These are phyloP conservation scores for Balansia obtecta DNA, from an alignment of 2,329 filamentous ascomycete genomes.

Conservation along the genomic window DNA sequence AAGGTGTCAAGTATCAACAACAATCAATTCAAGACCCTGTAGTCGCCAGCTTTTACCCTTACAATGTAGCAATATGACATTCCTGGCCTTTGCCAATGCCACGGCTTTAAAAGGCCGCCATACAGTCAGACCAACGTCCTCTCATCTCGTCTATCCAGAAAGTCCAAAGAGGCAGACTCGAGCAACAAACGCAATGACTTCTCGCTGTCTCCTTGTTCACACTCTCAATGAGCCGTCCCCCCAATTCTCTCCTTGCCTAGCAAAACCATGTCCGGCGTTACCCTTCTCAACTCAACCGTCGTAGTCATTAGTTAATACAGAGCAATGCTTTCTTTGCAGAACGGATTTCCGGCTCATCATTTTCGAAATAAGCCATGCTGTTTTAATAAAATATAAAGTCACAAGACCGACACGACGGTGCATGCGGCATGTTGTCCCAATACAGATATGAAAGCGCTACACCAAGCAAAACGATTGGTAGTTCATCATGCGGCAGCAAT, in stretches of 20 bases:
- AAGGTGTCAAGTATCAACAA: no score
- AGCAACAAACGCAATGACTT: background rate
- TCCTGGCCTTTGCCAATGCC: background rate
- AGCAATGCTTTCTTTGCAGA: background rate
- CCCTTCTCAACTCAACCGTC: slow-evolving; percentile 8
- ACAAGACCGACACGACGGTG: background rate
- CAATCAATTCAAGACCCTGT: background rate
- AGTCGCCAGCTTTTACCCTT: background rate
- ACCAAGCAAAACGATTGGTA: background rate
- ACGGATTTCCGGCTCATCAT: background rate
- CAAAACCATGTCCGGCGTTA: slow-evolving; percentile 2
- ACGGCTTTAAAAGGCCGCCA: background rate
- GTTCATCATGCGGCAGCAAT: background rate
- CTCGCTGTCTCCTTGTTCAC: slow-evolving; percentile 4
- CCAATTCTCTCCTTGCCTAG: background rate
- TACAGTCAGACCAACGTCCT: background rate
- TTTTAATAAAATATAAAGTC: background rate
- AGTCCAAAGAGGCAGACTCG: background rate
- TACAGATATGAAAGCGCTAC: background rate
- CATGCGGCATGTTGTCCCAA: background rate
- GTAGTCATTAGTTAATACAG: slow-evolving; percentile 10
- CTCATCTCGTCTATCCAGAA: slow-evolving; percentile 4
- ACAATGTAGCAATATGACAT: background rate
- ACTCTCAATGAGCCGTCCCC: background rate
- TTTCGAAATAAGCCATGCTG: background rate